Evolutionary conservation across 2,329 filamentous ascomycete genomes (phyloP).

Genomic region (Fonsecaea monophora): DNA sequence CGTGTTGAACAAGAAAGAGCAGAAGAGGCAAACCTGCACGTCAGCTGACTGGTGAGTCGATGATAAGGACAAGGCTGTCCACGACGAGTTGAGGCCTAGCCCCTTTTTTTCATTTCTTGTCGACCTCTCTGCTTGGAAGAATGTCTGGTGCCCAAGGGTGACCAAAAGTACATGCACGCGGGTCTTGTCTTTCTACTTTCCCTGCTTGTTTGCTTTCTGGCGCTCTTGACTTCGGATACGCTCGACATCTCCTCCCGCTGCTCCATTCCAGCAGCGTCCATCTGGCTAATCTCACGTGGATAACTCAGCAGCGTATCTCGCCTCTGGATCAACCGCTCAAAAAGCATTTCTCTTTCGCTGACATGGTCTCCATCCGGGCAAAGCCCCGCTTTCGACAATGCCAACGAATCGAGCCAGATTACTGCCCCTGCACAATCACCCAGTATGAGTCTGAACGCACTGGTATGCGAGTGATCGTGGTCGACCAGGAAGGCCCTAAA

Average conservation of each 20-base stretch:
- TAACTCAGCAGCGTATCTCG: slow-evolving; percentile 13
- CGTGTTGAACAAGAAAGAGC: background rate
- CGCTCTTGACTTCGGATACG: background rate
- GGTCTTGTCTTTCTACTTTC: slow-evolving; percentile 2
- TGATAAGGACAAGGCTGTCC: background rate
- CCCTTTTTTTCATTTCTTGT: background rate
- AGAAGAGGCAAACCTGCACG: background rate
- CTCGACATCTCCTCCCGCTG: background rate
- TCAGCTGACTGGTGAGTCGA: background rate
- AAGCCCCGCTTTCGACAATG: slow-evolving; percentile 71
- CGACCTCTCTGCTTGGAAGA: background rate
- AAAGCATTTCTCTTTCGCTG: slow-evolving; percentile 5
- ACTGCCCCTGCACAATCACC: slow-evolving; percentile 84
- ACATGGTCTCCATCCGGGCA: slow-evolving; percentile 28
- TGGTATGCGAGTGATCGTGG: slow-evolving; percentile 91
- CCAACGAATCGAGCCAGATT: slow-evolving; percentile 86
- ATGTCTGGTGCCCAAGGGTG: background rate
- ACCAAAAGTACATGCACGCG: slow-evolving; percentile 4
- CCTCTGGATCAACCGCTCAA: background rate
- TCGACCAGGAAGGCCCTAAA: slow-evolving; percentile 93
- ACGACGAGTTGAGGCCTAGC: background rate
- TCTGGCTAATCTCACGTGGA: slow-evolving; percentile 18
- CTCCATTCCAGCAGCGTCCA: background rate
- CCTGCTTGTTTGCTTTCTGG: slow-evolving; percentile 15
- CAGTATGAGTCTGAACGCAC: slow-evolving; percentile 96